Evolutionary conservation across 2,329 filamentous ascomycete species (phyloP), one percentile per base, ranked within the genome.

Genomic region (Neopestalotiopsis sp.): DNA sequence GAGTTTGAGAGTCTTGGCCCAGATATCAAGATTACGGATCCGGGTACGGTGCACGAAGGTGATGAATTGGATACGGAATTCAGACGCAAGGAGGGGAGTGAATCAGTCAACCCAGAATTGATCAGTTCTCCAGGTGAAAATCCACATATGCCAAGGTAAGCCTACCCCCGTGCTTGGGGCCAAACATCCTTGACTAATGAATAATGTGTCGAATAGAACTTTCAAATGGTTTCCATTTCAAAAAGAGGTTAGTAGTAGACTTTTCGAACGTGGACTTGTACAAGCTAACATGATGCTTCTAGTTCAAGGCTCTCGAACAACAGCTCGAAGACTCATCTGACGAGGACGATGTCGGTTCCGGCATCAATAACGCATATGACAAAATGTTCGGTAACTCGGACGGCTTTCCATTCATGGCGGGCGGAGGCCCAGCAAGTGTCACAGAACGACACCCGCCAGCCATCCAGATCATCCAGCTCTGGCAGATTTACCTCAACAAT

Each of bases 401-500:
- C 72, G 86, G 86, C 65, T 90, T 90, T 69, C 87, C 88, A 2
- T 89, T 90, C 73, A 79, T 87, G 38, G 80, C 89, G 17, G 85
- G 86, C 34, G 84, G 83, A 34, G 76, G 80, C 10, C 76, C 76
- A 17, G 75, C 79, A 20, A 81, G 80, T 62, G 80, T 88, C 63
- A 84, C 84, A 3, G 80, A 81, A 63, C 77, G 82, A 17, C 88
- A 89, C 71, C 89, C 89, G 10, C 76, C 85, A 1, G 81, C 86
- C 30, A 85, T 90, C 24, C 87, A 90, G 69, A 89, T 90, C 66
- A 86, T 91, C 69, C 85, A 88, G 72, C 81, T 91, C 20, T 93
- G 91, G 91, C 90, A 92, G 77, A 84, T 88, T 17, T 93, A 91
- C 75, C 84, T 93, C 57, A 87, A 89, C 71, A 92, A 92, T 73